Percentiles rank a stretch among this genome's conserved stretches.
Conservation (phyloP, 1,284 basidiomycete genomes). For the Sporisorium sorghi region DNA sequence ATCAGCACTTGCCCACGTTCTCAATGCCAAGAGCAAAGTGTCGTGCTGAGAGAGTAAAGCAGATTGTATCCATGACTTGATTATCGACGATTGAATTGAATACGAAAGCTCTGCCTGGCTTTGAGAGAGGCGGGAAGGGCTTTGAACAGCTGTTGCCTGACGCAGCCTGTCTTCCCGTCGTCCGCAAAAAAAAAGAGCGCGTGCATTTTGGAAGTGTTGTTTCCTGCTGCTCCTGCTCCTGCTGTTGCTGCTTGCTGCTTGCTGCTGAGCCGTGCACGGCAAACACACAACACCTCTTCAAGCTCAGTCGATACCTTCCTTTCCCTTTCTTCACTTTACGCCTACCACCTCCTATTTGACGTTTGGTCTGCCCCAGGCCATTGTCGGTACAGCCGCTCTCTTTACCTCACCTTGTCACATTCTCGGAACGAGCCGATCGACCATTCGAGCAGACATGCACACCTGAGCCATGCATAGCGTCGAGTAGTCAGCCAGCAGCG, state of each 20-base stretch:
- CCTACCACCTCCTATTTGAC: neutral
- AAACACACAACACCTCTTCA: neutral
- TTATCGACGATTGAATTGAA: neutral
- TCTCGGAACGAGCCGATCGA: neutral
- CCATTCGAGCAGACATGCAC: neutral
- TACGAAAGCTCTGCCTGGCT: neutral
- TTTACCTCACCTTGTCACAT: neutral
- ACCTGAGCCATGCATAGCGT: neutral
- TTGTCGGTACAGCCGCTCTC: neutral
- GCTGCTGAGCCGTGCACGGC: conserved; percentile 18
- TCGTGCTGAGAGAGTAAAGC: neutral
- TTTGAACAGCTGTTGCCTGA: neutral
- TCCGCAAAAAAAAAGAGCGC: neutral
- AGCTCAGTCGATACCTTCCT: neutral
- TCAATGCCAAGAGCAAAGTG: neutral
- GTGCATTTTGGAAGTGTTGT: neutral
- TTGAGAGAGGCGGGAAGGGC: neutral
- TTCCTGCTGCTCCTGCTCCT: too few species aligned
- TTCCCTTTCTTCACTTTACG: neutral
- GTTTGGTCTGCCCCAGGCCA: neutral
- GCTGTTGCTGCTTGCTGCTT: too few species aligned
- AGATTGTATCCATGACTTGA: neutral
- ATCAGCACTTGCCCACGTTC: neutral
- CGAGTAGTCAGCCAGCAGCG: neutral
- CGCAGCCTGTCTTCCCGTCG: neutral